Evolutionary conservation across 768 basidiomycete genomes (phyloP).

Genomic region (Phlebiopsis flavidoalba): DNA sequence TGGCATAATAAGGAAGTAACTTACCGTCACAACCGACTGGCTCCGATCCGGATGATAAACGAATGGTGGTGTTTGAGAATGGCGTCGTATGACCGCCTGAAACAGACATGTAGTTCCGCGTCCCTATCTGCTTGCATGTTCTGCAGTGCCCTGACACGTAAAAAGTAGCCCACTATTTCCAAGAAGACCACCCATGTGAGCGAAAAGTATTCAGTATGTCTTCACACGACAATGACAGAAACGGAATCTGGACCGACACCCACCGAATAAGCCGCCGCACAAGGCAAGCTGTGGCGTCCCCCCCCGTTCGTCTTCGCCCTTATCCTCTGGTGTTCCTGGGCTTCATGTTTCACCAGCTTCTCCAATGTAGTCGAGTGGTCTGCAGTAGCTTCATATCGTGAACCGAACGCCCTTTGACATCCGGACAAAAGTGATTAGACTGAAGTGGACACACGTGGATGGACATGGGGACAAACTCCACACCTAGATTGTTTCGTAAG

Average conservation of each 20-base stretch:
- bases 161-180: slow-evolving; percentile 57
- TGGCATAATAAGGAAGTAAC: slow-evolving; percentile 33
- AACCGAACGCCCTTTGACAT: slow-evolving; percentile 57
- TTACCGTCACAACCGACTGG: slow-evolving; percentile 55
- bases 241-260: slow-evolving; percentile 18
- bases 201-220: slow-evolving; percentile 6
- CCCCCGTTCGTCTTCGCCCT: no score
- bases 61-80: slow-evolving; percentile 63
- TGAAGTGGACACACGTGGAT: background rate
- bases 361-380: slow-evolving; percentile 53
- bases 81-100: slow-evolving; percentile 65
- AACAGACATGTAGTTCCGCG: slow-evolving; percentile 59
- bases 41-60: slow-evolving; percentile 64
- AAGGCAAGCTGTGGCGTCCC: slow-evolving; percentile 55
- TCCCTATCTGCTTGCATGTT: slow-evolving; percentile 52
- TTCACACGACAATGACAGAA: slow-evolving; percentile 9
- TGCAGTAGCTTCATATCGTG: slow-evolving; percentile 39
- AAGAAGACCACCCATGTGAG: slow-evolving; percentile 8
- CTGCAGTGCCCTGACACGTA: slow-evolving; percentile 61
- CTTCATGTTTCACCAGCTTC: slow-evolving; percentile 50
- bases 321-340: slow-evolving; percentile 33
- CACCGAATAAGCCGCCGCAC: slow-evolving; percentile 66
- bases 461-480: slow-evolving; percentile 25
- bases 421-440: slow-evolving; percentile 1
- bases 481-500: slow-evolving; percentile 61